phyloP scores from a whole-genome alignment of 768 basidiomycete genomes.

The Trametes villosa region DNA sequence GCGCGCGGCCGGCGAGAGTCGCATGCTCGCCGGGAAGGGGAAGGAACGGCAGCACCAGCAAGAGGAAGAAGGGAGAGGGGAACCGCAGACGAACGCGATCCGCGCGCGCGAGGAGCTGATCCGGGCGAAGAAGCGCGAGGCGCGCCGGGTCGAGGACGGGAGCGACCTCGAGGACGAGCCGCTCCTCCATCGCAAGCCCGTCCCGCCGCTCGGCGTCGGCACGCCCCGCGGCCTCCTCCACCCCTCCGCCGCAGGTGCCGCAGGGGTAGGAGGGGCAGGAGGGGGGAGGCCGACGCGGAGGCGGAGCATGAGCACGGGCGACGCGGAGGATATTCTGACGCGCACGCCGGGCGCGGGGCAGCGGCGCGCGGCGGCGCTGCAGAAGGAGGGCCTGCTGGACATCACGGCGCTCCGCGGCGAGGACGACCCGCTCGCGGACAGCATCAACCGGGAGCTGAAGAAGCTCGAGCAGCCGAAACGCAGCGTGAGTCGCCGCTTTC shows the following conservation, averaged over 20 bases:
- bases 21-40: not conserved
- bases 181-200: not conserved
- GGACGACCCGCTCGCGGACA: constrained; percentile 64
- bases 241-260: constrained; percentile 36
- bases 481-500: constrained; percentile 41
- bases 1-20: not conserved
- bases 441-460: constrained; percentile 74
- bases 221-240: constrained; percentile 20
- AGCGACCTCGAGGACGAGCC: constrained; percentile 27
- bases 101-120: constrained; percentile 68
- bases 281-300: constrained; percentile 55
- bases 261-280: no score
- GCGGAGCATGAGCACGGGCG: constrained; percentile 80
- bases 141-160: constrained; percentile 57
- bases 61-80: no score
- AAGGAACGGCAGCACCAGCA: constrained; percentile 42
- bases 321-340: constrained; percentile 53
- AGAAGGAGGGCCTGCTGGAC: constrained; percentile 42
- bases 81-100: no score
- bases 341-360: constrained; percentile 32
- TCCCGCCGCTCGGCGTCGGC: not conserved
- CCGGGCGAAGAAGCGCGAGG: constrained; percentile 68
- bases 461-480: constrained; percentile 54
- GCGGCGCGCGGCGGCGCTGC: constrained; percentile 26
- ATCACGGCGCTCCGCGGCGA: constrained; percentile 43